Percentiles rank a stretch among this genome's conserved stretches.
These are phyloP conservation scores for Thermochaetoides dissita DNA, from an alignment of 2,329 filamentous ascomycete species.

Conservation along the genomic window DNA sequence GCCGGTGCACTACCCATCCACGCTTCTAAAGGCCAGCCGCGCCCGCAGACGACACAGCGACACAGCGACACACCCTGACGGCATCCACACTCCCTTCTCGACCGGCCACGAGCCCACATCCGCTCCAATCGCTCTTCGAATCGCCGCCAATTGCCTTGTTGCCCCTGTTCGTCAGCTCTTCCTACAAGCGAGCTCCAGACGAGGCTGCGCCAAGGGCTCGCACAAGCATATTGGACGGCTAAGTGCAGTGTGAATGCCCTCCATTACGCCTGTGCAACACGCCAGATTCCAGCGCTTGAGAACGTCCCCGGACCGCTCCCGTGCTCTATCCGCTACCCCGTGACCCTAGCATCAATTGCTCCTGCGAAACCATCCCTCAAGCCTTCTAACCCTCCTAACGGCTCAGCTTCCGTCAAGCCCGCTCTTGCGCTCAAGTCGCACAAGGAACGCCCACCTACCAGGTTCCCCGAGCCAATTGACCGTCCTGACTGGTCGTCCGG, in stretches of 20 bases:
- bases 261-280: conserved; percentile 15
- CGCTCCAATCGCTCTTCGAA: conserved; percentile 7
- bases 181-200: background rate
- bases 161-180: background rate
- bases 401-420: conserved; percentile 14
- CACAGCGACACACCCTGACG: too few relatives aligned
- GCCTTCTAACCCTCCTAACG: conserved; percentile 8
- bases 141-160: background rate
- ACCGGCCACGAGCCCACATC: conserved; percentile 5
- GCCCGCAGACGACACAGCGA: too few relatives aligned
- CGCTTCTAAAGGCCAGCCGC: too few relatives aligned
- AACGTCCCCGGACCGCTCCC: conserved; percentile 8
- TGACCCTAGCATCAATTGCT: conserved; percentile 6
- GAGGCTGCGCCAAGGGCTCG: conserved; percentile 14
- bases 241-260: conserved; percentile 18
- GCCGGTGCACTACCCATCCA: too few relatives aligned
- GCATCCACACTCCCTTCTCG: too few relatives aligned
- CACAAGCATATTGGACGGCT: conserved; percentile 18
- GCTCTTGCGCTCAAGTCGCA: conserved; percentile 18
- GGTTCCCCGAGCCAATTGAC: conserved; percentile 19
- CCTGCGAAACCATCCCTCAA: conserved; percentile 1
- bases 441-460: conserved; percentile 20
- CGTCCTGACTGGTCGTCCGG: too few relatives aligned
- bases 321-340: conserved; percentile 17
- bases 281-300: conserved; percentile 8